Evolutionary conservation across 164 flowering plant species (phyloP), one percentile per base, ranked within the genome.

Genomic region (Annona cherimola): DNA sequence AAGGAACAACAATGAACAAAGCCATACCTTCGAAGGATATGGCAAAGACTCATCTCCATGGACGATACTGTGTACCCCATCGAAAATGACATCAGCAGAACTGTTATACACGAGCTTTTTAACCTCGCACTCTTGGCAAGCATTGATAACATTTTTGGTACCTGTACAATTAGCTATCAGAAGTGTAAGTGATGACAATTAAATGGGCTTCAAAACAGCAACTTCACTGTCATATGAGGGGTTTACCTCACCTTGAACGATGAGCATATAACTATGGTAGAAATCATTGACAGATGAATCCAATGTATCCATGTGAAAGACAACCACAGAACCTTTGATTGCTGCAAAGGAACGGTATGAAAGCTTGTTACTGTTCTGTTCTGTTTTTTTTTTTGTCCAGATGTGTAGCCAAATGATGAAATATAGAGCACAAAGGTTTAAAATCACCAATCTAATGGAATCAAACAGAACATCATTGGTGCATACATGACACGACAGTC

Each of bases 131-230:
- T 88, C 88, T 69, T 82, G 86, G 79, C 99, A 93, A 74, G 94
- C 97, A 79, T 44, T 80, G 42, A 93, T 78, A n/a, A 95, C 92
- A 83, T 95, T 93, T 77, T 88, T 95, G 3, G 88, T 83, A 79
- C 99, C 97, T 93, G 84, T 57, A 66, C 14, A 50, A 0, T 14
- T 1, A 42, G 61, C 40, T 42, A 63, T 42, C 62, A n/a, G 12
- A 63, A 65, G 20, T 63, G 4, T 66, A 43, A 18, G 19, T 43
- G 7, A 19, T 40, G 11, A 39, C 67, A 39, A 64, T 19, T 61
- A 11, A n/a, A 61, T 26, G 19, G 39, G 5, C 8, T 5, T 19
- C 26, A 61, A 8, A 20, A 0, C 26, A 61, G 19, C 26, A 61
- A 61, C 2, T 61, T 26, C 64, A 18, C 35, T 40, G 35, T 26